phyloP scores from a whole-genome alignment of 768 basidiomycete genomes.

The Dentipellis fragilis region DNA sequence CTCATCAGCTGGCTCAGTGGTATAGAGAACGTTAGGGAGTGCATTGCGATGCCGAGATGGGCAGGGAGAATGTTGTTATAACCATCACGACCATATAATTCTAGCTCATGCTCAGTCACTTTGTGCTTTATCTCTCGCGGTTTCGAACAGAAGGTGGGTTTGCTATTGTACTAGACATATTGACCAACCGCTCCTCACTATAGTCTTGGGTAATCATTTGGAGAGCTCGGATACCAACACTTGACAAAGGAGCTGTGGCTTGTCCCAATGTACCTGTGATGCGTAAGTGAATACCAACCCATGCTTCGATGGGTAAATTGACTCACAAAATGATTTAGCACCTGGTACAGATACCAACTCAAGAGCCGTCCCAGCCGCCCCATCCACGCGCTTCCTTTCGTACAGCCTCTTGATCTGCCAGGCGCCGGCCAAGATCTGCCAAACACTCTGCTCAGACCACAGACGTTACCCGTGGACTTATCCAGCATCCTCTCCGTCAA shows the following conservation, averaged over 20 bases:
- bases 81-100: neutral
- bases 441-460: neutral
- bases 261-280: too few relatives aligned
- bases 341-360: too few relatives aligned
- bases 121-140: too few relatives aligned
- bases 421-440: neutral
- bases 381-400: neutral
- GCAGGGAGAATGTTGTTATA: slow-evolving; percentile 66
- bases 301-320: too few relatives aligned
- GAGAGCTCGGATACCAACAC: too few relatives aligned
- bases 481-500: neutral
- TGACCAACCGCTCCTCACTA: neutral
- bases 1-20: slow-evolving; percentile 82
- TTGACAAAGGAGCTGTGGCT: too few relatives aligned
- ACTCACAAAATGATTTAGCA: too few relatives aligned
- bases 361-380: too few relatives aligned
- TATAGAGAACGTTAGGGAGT: slow-evolving; percentile 85
- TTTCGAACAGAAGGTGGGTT: too few relatives aligned
- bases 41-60: slow-evolving; percentile 88
- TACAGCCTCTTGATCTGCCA: neutral
- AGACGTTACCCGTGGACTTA: neutral
- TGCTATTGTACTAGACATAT: too few relatives aligned
- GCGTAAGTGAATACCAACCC: too few relatives aligned
- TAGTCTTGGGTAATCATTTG: too few relatives aligned
- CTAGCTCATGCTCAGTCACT: neutral